Evolutionary conservation across 139 green algal species (phyloP), one percentile per base, ranked within the genome.

Genomic region (Tetraselmis striata): DNA sequence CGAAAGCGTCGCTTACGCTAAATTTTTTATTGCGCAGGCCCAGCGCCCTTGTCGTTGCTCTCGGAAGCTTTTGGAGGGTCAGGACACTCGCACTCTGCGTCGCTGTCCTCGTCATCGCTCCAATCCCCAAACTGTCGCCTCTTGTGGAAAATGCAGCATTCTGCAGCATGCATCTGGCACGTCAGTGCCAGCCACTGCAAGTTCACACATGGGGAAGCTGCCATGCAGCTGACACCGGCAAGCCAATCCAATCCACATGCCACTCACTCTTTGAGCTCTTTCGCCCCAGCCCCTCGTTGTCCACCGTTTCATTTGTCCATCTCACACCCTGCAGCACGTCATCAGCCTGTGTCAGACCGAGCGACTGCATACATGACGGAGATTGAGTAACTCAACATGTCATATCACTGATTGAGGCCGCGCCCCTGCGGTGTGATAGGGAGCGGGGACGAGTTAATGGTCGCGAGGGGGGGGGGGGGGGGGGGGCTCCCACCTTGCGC

Each of bases 111-210:
- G 23, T 90, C 87, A 45, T 96, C 92, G 29, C 87, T 94, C 94
- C 94, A 97, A 23, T 97, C 92, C 0, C 94, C 94, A 91, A 96
- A 97, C 1, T 84, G 78, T 23, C 90, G 89, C 30, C 89, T 86
- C 45, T 89, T 90, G 76, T 97, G 94, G 59, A 97, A 97, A 31
- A 97, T 96, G 84, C 94, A 97, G 84, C 94, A 97, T 88, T 96
- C 93, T 97, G 90, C 74, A 58, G 82, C 18, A 30, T 28, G 76
- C 59, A 83, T 79, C 79, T 79, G 79, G 82, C 78, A 58, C 84
- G 29, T 0, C 78, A 83, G 2, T 28, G 1, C 59, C n/a, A 78
- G 45, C 2, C 25, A 76, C 30, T 28, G 58, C 32, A n/a, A 24
- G 76, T 59, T 79, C 77, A 79, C 30, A 27, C 59, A 45, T 27